These are phyloP conservation scores for Pythium grandisporangium DNA, from an alignment of 352 stramenopile species.

Conservation along the genomic window DNA sequence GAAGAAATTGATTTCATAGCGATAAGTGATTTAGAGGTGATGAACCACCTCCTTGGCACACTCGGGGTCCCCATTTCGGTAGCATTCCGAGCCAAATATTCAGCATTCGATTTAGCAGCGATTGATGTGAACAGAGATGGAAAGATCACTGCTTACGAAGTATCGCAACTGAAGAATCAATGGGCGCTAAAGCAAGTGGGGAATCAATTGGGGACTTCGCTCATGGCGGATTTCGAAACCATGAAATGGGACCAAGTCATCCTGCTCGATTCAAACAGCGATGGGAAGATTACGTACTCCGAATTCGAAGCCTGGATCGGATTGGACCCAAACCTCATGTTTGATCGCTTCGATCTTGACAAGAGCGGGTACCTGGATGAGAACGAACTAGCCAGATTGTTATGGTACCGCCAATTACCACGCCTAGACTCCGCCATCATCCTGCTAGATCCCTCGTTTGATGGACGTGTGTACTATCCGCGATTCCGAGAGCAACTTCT, in stretches of 20 bases:
- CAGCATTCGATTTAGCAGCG: conserved; percentile 59
- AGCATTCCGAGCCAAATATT: conserved; percentile 52
- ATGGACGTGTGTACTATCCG: conserved; percentile 74
- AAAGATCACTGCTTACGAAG: conserved; percentile 63
- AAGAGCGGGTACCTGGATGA: conserved; percentile 81
- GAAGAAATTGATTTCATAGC: conserved; percentile 31
- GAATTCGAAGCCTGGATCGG: conserved; percentile 72
- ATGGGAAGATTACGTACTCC: conserved; percentile 47
- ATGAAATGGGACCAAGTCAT: conserved; percentile 50
- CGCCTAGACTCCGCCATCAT: conserved; percentile 56
- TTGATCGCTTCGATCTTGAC: conserved; percentile 77
- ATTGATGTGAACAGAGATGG: conserved; percentile 55
- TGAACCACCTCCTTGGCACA: conserved; percentile 52
- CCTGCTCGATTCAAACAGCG: conserved; percentile 33
- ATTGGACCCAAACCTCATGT: conserved; percentile 64
- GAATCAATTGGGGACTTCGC: conserved; percentile 16
- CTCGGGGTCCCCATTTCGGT: conserved; percentile 54
- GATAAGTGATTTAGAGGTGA: conserved; percentile 39
- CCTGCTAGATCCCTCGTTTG: conserved; percentile 70
- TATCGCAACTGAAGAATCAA: conserved; percentile 21
- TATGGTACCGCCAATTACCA: conserved; percentile 68
- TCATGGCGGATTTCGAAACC: conserved; percentile 43
- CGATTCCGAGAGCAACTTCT: conserved; percentile 32
- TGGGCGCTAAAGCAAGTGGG: conserved; percentile 29
- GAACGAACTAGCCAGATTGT: conserved; percentile 55